Percentiles rank a stretch among this genome's conserved stretches.
phyloP scores from a whole-genome alignment of 148 eudicot species.

The Suaeda aralocaspica region DNA sequence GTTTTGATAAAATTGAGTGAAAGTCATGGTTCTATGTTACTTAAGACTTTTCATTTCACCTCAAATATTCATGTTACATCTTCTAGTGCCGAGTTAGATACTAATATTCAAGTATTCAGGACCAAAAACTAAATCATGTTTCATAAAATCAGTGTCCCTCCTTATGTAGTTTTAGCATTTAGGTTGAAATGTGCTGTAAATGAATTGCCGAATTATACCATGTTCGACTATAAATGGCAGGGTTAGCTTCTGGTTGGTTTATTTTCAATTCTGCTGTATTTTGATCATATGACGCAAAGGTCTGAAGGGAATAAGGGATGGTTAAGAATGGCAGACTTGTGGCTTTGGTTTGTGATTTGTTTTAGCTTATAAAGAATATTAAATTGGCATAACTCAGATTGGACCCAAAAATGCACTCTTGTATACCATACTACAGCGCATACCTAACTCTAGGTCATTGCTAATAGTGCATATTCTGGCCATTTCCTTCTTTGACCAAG shows the following conservation, averaged over 20 bases:
- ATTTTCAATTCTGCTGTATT: neutral
- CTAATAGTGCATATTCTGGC: constrained; percentile 9
- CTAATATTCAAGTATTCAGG: too few species aligned
- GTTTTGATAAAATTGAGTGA: neutral
- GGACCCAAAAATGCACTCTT: neutral
- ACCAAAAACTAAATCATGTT: too few species aligned
- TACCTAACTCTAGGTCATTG: neutral
- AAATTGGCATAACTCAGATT: neutral
- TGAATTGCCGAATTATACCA: neutral
- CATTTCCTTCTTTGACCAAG: constrained; percentile 9
- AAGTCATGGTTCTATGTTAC: neutral
- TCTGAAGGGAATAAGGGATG: neutral
- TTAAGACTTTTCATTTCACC: neutral
- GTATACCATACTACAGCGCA: neutral
- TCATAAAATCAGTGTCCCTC: too few species aligned
- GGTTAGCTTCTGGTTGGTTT: neutral
- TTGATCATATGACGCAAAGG: neutral
- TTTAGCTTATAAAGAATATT: neutral
- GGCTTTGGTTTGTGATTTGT: neutral
- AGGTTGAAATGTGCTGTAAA: neutral
- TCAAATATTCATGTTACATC: neutral
- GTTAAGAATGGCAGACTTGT: neutral
- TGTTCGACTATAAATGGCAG: neutral
- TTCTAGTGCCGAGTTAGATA: too few species aligned
- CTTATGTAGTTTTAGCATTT: neutral